Percentiles rank a stretch among this genome's conserved stretches.
Evolutionary conservation across 345 rosid species (phyloP).

Genomic region (Hibiscus syriacus): DNA sequence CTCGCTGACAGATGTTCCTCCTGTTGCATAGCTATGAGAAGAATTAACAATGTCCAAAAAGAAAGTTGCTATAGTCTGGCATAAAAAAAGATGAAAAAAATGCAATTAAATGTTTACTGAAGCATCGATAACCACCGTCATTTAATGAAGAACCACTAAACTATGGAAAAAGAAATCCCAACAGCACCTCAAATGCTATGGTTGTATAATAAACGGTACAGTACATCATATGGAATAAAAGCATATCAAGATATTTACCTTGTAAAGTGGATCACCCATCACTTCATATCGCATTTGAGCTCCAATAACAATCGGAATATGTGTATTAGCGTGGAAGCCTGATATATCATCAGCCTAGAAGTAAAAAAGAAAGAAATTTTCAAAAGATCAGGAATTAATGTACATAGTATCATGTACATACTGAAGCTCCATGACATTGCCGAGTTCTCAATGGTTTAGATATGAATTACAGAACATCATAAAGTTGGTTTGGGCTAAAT

Average conservation of each 20-base stretch:
- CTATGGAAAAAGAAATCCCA: too few relatives aligned
- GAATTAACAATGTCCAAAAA: slow-evolving; percentile 84
- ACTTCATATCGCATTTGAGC: slow-evolving; percentile 89
- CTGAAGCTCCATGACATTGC: not conserved
- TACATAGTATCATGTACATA: not conserved
- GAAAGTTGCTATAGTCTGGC: slow-evolving; percentile 58
- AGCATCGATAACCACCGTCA: not conserved
- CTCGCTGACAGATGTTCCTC: slow-evolving; percentile 76
- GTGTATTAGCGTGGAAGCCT: slow-evolving; percentile 84
- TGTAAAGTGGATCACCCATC: slow-evolving; percentile 80
- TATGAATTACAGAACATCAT: not conserved
- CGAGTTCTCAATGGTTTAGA: slow-evolving; percentile 3
- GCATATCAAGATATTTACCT: slow-evolving; percentile 37
- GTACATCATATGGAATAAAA: not conserved
- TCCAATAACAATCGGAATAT: slow-evolving; percentile 86
- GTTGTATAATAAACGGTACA: too few relatives aligned
- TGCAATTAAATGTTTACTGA: not conserved
- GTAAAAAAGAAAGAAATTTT: slow-evolving; percentile 4
- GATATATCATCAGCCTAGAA: slow-evolving; percentile 81
- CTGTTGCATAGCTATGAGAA: slow-evolving; percentile 88
- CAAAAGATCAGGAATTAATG: not conserved
- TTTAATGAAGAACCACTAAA: too few relatives aligned
- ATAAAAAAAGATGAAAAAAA: slow-evolving; percentile 6
- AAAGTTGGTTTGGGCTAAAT: not conserved
- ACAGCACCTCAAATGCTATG: too few relatives aligned